These are phyloP conservation scores for Daedaleopsis sinensis DNA, from an alignment of 768 basidiomycete genomes.

Conservation along the genomic window DNA sequence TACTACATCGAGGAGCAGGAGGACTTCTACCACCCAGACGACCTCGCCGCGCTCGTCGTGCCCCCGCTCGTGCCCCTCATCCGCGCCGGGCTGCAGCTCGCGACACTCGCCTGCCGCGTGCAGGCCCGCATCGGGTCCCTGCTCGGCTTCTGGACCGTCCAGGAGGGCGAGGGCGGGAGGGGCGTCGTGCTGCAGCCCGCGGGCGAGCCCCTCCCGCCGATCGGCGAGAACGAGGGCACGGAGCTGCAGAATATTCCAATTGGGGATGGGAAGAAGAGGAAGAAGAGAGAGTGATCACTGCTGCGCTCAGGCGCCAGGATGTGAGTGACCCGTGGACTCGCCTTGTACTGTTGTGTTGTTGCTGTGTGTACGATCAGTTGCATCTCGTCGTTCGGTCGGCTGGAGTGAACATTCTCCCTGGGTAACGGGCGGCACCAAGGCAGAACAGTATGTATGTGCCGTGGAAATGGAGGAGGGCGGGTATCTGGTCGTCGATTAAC, in stretches of 20 bases:
- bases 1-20: constrained; percentile 59
- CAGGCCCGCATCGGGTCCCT: constrained; percentile 16
- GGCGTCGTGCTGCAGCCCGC: constrained; percentile 16
- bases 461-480: no score
- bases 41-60: constrained; percentile 45
- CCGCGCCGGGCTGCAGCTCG: constrained; percentile 32
- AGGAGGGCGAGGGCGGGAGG: constrained; percentile 19
- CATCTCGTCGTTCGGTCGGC: no score
- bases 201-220: constrained; percentile 19
- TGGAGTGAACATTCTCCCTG: no score
- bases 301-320: no score
- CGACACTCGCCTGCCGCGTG: constrained; percentile 25
- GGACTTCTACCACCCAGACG: constrained; percentile 61
- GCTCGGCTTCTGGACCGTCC: constrained; percentile 21
- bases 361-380: no score
- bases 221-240: constrained; percentile 1
- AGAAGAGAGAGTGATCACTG: not conserved
- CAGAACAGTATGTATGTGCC: no score
- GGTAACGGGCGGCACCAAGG: no score
- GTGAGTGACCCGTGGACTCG: no score
- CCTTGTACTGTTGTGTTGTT: no score
- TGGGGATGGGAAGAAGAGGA: not conserved
- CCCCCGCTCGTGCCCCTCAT: constrained; percentile 46
- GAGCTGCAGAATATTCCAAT: not conserved
- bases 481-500: no score